Evolutionary conservation across 2,329 filamentous ascomycete genomes (phyloP).

Genomic region (Calonectria honghensis): DNA sequence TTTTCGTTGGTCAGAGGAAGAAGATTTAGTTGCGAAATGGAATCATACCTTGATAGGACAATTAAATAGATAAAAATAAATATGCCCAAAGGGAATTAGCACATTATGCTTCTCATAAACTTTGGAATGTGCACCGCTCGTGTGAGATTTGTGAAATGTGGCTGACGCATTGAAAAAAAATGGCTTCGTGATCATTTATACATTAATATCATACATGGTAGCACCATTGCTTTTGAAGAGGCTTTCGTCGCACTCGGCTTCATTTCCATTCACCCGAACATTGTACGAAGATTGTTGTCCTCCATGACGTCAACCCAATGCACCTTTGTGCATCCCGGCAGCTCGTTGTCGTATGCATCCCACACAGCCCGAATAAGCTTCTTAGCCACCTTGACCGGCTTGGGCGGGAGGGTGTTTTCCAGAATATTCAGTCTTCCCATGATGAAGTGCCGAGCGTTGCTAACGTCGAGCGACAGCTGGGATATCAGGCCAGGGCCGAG

Average conservation of each 20-base stretch:
- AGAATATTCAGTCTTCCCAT: constrained; percentile 62
- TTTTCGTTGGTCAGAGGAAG: constrained; percentile 69
- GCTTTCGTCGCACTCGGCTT: neutral
- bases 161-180: neutral
- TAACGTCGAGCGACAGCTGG: constrained; percentile 59
- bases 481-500: constrained; percentile 46
- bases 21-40: constrained; percentile 54
- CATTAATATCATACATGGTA: constrained; percentile 13
- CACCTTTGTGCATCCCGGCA: constrained; percentile 56
- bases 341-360: constrained; percentile 63
- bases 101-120: neutral
- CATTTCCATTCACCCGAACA: constrained; percentile 56
- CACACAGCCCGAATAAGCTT: constrained; percentile 64
- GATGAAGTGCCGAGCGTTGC: constrained; percentile 62
- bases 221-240: neutral
- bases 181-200: constrained; percentile 18
- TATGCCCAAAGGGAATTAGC: neutral
- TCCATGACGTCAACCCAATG: constrained; percentile 68
- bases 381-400: constrained; percentile 65
- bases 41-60: constrained; percentile 14
- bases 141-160: neutral
- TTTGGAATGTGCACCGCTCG: neutral
- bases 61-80: constrained; percentile 40
- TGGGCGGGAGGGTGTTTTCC: constrained; percentile 63
- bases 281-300: constrained; percentile 56